Evolutionary conservation across 176 grass and related monocot genomes (phyloP).

Genomic region (Aegilops speltoides): DNA sequence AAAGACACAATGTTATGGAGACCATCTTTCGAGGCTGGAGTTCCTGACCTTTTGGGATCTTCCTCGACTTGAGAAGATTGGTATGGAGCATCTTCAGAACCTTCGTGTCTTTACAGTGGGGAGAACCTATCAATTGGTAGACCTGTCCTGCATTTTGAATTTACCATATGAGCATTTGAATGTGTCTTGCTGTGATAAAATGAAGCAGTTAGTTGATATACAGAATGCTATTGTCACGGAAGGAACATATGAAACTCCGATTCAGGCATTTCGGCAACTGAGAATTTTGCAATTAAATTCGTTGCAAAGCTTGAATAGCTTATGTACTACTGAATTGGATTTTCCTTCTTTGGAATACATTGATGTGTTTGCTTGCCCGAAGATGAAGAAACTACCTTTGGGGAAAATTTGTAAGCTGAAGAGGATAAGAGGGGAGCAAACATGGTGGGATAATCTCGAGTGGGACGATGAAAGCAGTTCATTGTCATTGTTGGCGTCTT

Average conservation of each 20-base stretch:
- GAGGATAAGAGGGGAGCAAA: slow-evolving; percentile 32
- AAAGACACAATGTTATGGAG: too few relatives aligned
- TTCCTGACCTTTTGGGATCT: slow-evolving; percentile 43
- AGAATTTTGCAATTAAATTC: slow-evolving; percentile 18
- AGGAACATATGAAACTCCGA: not conserved
- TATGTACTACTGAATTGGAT: not conserved
- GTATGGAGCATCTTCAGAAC: too few relatives aligned
- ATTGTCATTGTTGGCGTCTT: not conserved
- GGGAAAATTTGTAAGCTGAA: not conserved
- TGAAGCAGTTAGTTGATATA: not conserved
- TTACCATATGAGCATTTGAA: too few relatives aligned
- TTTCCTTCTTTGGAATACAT: slow-evolving; percentile 47
- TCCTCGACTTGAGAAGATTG: slow-evolving; percentile 27
- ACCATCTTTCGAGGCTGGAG: not conserved
- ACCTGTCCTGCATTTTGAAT: too few relatives aligned
- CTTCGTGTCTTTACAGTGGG: too few relatives aligned
- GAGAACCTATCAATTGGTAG: too few relatives aligned
- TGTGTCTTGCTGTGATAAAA: too few relatives aligned
- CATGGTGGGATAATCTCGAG: slow-evolving; percentile 42
- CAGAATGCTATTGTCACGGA: not conserved
- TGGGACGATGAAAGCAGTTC: slow-evolving; percentile 15
- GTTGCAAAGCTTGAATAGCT: slow-evolving; percentile 26
- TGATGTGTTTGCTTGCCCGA: slow-evolving; percentile 30
- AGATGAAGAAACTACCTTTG: slow-evolving; percentile 32
- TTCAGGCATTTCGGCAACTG: not conserved